A percentile compares a stretch with the other conserved stretches of the same genome.
Conservation (phyloP, 306 rosid species). For the Vachellia collinsii region DNA sequence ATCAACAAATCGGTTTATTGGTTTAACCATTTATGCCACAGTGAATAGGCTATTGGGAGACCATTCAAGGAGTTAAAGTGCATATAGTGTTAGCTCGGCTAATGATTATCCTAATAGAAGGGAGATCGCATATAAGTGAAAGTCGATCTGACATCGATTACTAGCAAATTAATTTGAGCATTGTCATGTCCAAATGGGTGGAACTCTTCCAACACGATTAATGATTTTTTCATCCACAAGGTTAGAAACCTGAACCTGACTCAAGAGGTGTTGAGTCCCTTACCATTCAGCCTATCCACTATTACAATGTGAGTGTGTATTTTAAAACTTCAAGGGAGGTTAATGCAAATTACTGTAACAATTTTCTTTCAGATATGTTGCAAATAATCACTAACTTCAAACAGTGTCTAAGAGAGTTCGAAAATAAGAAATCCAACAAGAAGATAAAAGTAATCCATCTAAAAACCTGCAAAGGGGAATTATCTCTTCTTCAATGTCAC, state of each 20-base stretch:
- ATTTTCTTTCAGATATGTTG: background rate
- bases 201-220: background rate
- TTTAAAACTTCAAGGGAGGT: background rate
- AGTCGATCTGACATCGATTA: background rate
- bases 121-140: background rate
- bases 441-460: background rate
- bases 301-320: background rate
- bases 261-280: background rate
- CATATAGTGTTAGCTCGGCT: background rate
- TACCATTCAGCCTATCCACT: background rate
- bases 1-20: background rate
- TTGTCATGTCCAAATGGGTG: background rate
- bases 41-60: background rate
- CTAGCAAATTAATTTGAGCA: background rate
- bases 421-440: background rate
- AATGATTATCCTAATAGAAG: background rate
- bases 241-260: background rate
- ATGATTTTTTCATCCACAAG: background rate
- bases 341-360: background rate
- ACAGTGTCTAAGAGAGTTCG: conserved; percentile 19
- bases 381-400: conserved; percentile 1
- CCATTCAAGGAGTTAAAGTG: background rate
- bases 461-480: conserved; percentile 70
- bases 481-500: conserved; percentile 68
- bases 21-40: background rate